A percentile compares a stretch with the other conserved stretches of the same genome.
Conservation (phyloP, 371 early-diverging fungal species). For the Apophysomyces elegans region DNA sequence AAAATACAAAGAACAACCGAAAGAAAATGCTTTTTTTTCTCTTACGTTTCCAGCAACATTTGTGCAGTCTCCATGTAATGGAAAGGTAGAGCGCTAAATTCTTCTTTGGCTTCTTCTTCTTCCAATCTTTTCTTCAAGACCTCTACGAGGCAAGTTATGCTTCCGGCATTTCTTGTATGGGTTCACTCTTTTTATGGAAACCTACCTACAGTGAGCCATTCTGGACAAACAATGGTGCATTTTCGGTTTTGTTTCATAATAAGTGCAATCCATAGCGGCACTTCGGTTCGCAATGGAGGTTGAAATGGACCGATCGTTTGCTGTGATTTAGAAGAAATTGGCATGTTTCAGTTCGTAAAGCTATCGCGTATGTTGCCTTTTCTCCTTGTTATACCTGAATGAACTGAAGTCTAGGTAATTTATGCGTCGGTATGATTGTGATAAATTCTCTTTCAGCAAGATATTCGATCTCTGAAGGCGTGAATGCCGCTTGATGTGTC, state of each 20-base stretch:
- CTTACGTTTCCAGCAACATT: constrained; percentile 73
- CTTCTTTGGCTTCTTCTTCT: constrained; percentile 59
- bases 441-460: constrained; percentile 79
- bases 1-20: not conserved
- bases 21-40: not conserved
- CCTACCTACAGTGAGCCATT: constrained; percentile 67
- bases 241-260: constrained; percentile 80
- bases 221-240: constrained; percentile 83
- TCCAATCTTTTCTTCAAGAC: constrained; percentile 59
- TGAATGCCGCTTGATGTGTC: constrained; percentile 62
- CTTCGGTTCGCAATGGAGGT: constrained; percentile 72
- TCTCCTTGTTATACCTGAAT: constrained; percentile 56
- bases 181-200: not conserved
- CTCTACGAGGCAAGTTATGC: constrained; percentile 35
- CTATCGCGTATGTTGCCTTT: no score
- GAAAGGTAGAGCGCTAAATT: constrained; percentile 77
- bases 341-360: no score
- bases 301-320: constrained; percentile 75
- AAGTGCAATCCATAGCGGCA: constrained; percentile 90
- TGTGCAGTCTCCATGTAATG: constrained; percentile 85
- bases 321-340: constrained; percentile 33
- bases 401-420: constrained; percentile 65
- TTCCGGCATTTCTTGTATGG: not conserved
- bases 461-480: constrained; percentile 87
- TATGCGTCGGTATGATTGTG: constrained; percentile 68